Evolutionary conservation across 495 filamentous ascomycete genomes (phyloP).

Genomic region (Cryomyces antarcticus): DNA sequence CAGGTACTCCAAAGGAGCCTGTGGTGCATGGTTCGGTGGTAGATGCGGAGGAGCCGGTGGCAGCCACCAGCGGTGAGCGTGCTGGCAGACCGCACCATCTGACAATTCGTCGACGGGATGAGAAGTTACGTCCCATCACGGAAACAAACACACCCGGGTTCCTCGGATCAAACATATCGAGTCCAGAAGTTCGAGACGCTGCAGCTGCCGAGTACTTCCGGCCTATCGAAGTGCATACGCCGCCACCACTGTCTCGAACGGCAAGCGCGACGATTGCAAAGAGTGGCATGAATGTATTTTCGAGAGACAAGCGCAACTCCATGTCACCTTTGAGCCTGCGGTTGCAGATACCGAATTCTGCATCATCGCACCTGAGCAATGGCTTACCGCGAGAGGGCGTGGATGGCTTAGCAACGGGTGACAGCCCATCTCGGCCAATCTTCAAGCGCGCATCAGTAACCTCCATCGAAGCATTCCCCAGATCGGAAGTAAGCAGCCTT

Average conservation of each 20-base stretch:
- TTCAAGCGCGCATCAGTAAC: conserved; percentile 10
- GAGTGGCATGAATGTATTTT: no score
- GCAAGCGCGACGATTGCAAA: no score
- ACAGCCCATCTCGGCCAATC: neutral
- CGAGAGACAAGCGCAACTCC: no score
- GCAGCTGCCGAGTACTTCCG: conserved; percentile 9
- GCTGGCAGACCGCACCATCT: no score
- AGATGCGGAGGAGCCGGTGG: no score
- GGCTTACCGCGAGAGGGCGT: neutral
- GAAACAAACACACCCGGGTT: neutral
- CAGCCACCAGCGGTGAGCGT: no score
- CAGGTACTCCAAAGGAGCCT: no score
- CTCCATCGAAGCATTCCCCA: conserved; percentile 10
- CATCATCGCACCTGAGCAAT: neutral
- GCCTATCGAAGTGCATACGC: conserved; percentile 2
- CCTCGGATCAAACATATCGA: conserved; percentile 8
- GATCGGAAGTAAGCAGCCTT: conserved; percentile 4
- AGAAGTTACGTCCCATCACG: no score
- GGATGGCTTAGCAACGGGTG: neutral
- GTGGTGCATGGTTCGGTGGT: no score
- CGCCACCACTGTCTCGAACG: neutral
- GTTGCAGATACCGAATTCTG: neutral
- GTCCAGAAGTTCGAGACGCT: conserved; percentile 12
- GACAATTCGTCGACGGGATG: no score
- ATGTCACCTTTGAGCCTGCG: neutral